These are phyloP conservation scores for Pythium brassicae DNA, from an alignment of 352 stramenopile genomes.

Conservation along the genomic window DNA sequence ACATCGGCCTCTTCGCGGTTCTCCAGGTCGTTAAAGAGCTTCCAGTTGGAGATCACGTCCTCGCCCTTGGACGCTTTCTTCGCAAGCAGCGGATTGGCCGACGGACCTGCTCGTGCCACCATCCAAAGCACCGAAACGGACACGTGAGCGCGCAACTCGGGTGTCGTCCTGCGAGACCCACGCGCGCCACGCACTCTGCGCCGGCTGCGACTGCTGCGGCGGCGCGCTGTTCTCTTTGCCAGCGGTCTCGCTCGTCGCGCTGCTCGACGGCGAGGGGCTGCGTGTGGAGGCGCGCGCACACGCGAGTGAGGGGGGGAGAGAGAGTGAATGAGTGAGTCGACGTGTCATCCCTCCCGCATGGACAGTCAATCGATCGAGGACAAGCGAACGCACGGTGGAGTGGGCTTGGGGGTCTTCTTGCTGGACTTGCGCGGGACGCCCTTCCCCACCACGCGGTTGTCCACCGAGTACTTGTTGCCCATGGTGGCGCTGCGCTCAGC, in stretches of 20 bases:
- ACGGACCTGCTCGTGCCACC: background rate
- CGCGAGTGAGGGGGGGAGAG: background rate
- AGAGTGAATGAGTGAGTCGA: background rate
- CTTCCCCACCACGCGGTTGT: conserved; percentile 11
- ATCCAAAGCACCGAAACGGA: background rate
- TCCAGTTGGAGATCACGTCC: conserved; percentile 77
- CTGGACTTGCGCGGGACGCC: conserved; percentile 2
- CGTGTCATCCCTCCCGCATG: background rate
- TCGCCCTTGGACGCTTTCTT: conserved; percentile 29
- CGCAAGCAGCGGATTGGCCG: background rate
- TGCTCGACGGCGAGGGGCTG: conserved; percentile 4
- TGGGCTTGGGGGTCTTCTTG: conserved; percentile 7
- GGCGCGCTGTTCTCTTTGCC: conserved; percentile 9
- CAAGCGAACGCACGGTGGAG: conserved; percentile 2
- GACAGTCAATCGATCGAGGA: background rate
- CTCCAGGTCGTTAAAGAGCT: conserved; percentile 85
- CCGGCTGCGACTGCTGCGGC: background rate
- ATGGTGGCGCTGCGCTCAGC: background rate
- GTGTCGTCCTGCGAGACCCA: too few relatives aligned
- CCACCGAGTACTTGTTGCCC: conserved; percentile 14
- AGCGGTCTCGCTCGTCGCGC: too few relatives aligned
- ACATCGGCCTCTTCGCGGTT: conserved; percentile 81
- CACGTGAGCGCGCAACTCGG: background rate
- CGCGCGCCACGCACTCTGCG: background rate
- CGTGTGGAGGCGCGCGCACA: background rate